Evolutionary conservation across 1,284 basidiomycete genomes (phyloP), one percentile per base, ranked within the genome.

Genomic region (Cerrena zonata): DNA sequence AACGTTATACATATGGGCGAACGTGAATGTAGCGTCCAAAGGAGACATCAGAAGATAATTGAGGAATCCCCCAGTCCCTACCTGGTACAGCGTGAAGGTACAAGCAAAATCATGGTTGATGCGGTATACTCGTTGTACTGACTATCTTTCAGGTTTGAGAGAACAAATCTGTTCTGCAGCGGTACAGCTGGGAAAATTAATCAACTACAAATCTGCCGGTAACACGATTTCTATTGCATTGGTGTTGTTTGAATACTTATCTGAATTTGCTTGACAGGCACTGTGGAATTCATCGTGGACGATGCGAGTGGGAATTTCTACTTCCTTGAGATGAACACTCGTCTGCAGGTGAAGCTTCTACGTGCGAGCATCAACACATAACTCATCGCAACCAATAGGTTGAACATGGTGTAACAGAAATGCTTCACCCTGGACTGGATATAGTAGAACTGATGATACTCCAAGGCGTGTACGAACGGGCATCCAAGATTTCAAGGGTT

Each of bases 281-380:
- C 84, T 0, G 75, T 86, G 23, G 85, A 88, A 60, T 86, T 85
- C 57, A 67, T 88, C 2, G 79, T 86, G 3, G 80, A 86, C 57
- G 74, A 82, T 50, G 52, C 67, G 0, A 75, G 72, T 0, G 73
- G 71, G 0, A 62, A 71, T 5, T 87, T 84, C 65, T 87, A 77
- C 69, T 89, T 89, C 58, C 71, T 89, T 18, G 86, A 89, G 63
- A 82, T 88, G 77, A 89, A 89, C 55, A 81, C 84, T 0, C 74
- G 84, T 4, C 76, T 87, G 49, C 84, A 86, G 66, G 78, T 76
- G 30, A 34, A 7, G 7, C 30, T 7, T n/a, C n/a, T n/a, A n/a
- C n/a, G n/a, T n/a, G n/a, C n/a, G n/a, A n/a, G n/a, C n/a, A n/a
- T n/a, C n/a, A n/a, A n/a, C n/a, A n/a, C n/a, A n/a, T n/a, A n/a